Evolutionary conservation across 2,329 filamentous ascomycete species (phyloP), one percentile per base, ranked within the genome.

Genomic region (Kalmusia sp.): DNA sequence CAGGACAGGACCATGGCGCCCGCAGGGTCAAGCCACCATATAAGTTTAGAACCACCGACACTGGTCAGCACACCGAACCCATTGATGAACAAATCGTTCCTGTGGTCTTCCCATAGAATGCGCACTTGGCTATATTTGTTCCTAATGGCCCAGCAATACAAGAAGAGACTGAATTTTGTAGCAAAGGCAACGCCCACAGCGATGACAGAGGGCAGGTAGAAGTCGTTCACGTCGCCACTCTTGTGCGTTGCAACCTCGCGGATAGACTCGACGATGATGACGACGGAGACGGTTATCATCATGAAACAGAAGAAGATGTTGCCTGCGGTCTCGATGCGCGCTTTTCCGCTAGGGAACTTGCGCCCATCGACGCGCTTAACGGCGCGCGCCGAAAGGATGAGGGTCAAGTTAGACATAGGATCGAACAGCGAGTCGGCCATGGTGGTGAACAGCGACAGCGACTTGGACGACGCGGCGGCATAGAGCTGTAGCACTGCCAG

Each of bases 391-490:
- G 89, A 92, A 31, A 96, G 76, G 52, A 98, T 92, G 12, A 98
- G 82, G 1, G 91, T 93, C 47, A 97, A 73, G 68, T 96, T 97
- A 68, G 90, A 93, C 67, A 96, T 71, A 7, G 92, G 95, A 70
- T 98, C 95, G 77, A 98, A 98, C 61, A 98, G 82, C 46, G 93
- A 87, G 75, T 99, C 95, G 14, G 93, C 93, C 90, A 96, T 96
- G 58, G 93, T 99, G 14, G 95, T 97, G 79, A 98, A 97, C 40
- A 99, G 86, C 4, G 93, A 96, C 30, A 98, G 84, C n/a, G 92
- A 97, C 40, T 89, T 87, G 0, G 93, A 96, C 0, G 90, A 86
- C 39, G 91, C 84, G 56, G 95, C 95, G 37, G 89, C 95, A 71
- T 96, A 99, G 31, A 97, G 79, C 76, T 99, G 95, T 15, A 99